Percentiles rank a stretch among this genome's conserved stretches.
Evolutionary conservation across 306 rosid species (phyloP).

Genomic region (Malus domestica): DNA sequence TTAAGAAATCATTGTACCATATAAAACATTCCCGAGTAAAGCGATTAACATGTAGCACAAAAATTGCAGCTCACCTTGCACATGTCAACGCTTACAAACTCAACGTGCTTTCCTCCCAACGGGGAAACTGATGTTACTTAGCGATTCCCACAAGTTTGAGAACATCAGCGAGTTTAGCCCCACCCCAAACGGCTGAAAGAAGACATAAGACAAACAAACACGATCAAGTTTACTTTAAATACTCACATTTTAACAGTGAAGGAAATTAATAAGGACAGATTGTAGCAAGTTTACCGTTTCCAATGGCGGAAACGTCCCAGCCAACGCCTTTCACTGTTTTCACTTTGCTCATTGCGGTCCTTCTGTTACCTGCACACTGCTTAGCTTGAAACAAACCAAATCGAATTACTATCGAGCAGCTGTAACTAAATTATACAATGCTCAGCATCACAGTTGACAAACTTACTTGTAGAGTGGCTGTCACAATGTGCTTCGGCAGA

Average conservation of each 20-base stretch:
- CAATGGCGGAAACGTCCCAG: constrained; percentile 86
- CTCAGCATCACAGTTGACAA: not conserved
- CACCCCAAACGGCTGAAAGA: constrained; percentile 80
- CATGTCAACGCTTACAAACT: constrained; percentile 71
- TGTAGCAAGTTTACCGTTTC: constrained; percentile 51
- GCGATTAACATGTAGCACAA: not conserved
- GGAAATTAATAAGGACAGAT: not conserved
- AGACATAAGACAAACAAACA: not conserved
- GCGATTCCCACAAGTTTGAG: constrained; percentile 77
- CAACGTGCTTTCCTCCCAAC: constrained; percentile 84
- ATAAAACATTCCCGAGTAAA: not conserved
- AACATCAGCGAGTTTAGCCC: constrained; percentile 73
- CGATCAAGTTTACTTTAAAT: not conserved
- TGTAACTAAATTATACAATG: not conserved
- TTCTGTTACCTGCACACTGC: constrained; percentile 89
- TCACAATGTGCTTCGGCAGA: constrained; percentile 67
- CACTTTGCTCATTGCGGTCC: constrained; percentile 91
- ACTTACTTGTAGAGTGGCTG: constrained; percentile 76
- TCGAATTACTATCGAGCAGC: not conserved
- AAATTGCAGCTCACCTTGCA: constrained; percentile 54
- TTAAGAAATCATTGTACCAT: not conserved
- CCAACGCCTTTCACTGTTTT: constrained; percentile 78
- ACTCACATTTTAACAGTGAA: not conserved
- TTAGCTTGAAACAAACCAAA: constrained; percentile 17
- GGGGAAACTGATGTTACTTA: constrained; percentile 40